Evolutionary conservation across 2,329 filamentous ascomycete genomes (phyloP).

Genomic region (Penicillium sp.): DNA sequence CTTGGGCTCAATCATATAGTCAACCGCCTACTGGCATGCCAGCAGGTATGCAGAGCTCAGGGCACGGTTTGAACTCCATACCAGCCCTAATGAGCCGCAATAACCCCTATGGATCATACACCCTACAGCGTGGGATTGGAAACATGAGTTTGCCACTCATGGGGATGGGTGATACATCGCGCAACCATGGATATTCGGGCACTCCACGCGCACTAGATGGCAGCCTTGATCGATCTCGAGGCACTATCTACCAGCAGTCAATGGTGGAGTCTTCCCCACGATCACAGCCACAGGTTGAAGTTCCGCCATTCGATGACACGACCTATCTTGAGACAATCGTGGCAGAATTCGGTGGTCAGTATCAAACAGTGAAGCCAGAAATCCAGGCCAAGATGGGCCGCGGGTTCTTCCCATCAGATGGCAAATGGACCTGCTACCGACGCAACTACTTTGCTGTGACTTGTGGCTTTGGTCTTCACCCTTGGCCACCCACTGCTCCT

Average conservation of each 20-base stretch:
- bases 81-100: constrained; percentile 41
- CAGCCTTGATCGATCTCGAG: constrained; percentile 32
- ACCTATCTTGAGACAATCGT: constrained; percentile 37
- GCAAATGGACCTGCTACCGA: constrained; percentile 89
- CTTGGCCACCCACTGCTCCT: constrained; percentile 57
- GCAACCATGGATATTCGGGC: constrained; percentile 35
- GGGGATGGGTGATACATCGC: constrained; percentile 35
- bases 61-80: constrained; percentile 28
- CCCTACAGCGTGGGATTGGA: constrained; percentile 29
- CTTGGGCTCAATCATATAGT: constrained; percentile 34
- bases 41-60: constrained; percentile 34
- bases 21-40: constrained; percentile 51
- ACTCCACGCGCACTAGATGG: constrained; percentile 36
- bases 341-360: constrained; percentile 25
- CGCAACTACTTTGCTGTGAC: constrained; percentile 88
- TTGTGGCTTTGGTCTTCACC: constrained; percentile 72
- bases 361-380: constrained; percentile 63
- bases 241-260: constrained; percentile 34
- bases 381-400: constrained; percentile 84
- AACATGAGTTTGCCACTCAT: constrained; percentile 31
- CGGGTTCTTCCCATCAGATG: constrained; percentile 79
- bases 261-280: constrained; percentile 28
- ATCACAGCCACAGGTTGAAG: constrained; percentile 28
- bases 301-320: constrained; percentile 47
- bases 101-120: constrained; percentile 38